Evolutionary conservation across 768 basidiomycete species (phyloP), one percentile per base, ranked within the genome.

Genomic region (Dentipellis sp.): DNA sequence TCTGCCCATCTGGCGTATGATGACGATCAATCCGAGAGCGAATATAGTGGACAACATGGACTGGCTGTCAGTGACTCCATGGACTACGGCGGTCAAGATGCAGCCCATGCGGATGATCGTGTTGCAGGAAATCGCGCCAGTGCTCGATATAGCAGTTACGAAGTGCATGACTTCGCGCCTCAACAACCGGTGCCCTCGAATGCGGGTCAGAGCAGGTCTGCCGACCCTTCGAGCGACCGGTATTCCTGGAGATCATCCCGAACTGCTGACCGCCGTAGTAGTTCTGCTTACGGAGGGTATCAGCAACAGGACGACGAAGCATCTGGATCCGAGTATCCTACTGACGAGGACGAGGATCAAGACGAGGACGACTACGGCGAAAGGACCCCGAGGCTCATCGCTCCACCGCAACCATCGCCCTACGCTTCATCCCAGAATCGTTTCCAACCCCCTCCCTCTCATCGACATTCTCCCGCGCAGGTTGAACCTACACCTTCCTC

Each of bases 31-130:
- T 36, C n/a, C 55, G 72, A 68, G 53, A 71, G 67, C 54, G 71
- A 73, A 21, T 70, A 71, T 56, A 56, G 52, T 19, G 69, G 67
- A 5, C 69, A 68, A 56, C 66, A 40, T 10, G 59, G 61, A 7
- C 50, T 62, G 22, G 61, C 61, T n/a, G 60, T 62, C 50, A 62
- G 61, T 29, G 54, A 55, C 21, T 62, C 61, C 29, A 48, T 46
- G 11, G 54, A 48, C 14, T 36, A 17, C 16, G 34, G 36, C 21
- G 14, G 7, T 38, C 53, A 53, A 29, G 53, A 21, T 7, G 19
- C 29, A 11, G 38, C 53, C 17, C 38, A 21, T 17, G 22, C 16
- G 21, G 48, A 50, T 22, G 19, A 35, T 35, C 19, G 22, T 16
- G 29, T 2, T 16, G 22, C 17, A 2, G 23, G 7, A 10, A 17